Percentiles rank a stretch among this genome's conserved stretches.
These are phyloP conservation scores for Calonectria naviculata DNA, from an alignment of 2,329 filamentous ascomycete species.

Conservation along the genomic window DNA sequence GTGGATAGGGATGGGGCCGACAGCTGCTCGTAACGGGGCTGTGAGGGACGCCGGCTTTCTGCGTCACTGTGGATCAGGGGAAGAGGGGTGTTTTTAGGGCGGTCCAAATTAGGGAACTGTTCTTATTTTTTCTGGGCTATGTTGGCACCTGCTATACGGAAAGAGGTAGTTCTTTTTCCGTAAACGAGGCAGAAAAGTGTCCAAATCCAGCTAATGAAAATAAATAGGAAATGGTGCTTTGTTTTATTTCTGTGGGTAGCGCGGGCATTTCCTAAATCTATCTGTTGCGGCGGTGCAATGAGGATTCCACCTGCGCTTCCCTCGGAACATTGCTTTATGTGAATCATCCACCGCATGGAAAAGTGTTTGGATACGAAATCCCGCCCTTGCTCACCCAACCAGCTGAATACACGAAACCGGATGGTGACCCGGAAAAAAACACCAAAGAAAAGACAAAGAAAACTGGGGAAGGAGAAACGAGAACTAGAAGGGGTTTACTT, in stretches of 20 bases:
- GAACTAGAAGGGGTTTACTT: background rate
- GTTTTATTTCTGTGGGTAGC: background rate
- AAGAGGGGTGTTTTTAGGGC: background rate
- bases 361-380: background rate
- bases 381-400: background rate
- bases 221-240: background rate
- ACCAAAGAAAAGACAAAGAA: background rate
- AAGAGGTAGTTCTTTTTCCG: background rate
- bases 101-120: background rate
- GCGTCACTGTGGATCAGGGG: slow-evolving; percentile 20
- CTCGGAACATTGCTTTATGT: background rate
- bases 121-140: background rate
- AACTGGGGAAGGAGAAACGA: background rate
- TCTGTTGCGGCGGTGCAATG: background rate
- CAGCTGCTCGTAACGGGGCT: background rate
- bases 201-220: background rate
- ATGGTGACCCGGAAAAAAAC: background rate
- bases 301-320: background rate
- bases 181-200: background rate
- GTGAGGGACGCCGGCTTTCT: slow-evolving; percentile 1
- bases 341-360: background rate
- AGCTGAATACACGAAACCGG: background rate
- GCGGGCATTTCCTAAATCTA: background rate
- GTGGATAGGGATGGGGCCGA: background rate
- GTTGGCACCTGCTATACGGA: background rate